These are phyloP conservation scores for Penicillium sp. DNA, from an alignment of 2,329 filamentous ascomycete species.

Conservation along the genomic window DNA sequence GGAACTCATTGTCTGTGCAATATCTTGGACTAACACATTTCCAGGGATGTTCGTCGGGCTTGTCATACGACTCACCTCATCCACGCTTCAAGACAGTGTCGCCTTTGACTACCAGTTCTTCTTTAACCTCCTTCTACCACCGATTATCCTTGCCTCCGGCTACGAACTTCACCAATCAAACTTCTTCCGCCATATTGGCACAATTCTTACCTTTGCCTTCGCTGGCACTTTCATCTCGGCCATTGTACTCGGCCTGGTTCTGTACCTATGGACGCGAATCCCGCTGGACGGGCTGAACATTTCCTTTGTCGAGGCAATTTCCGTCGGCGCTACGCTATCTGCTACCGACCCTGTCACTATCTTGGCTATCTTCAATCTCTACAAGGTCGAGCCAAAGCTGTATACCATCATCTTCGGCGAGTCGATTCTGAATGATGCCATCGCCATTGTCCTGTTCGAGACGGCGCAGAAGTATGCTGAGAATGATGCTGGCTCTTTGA, in stretches of 20 bases:
- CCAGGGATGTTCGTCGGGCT: conserved; percentile 92
- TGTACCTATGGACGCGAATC: conserved; percentile 84
- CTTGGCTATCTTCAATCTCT: conserved; percentile 96
- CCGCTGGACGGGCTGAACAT: conserved; percentile 81
- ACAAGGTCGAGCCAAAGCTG: conserved; percentile 97
- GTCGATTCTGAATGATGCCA: conserved; percentile 95
- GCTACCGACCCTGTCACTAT: conserved; percentile 98
- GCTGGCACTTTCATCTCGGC: conserved; percentile 96
- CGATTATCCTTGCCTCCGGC: conserved; percentile 93
- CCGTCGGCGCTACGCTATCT: conserved; percentile 90
- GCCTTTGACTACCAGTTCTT: conserved; percentile 99
- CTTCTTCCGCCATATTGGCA: conserved; percentile 97
- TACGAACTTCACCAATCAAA: conserved; percentile 98
- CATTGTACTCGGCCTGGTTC: conserved; percentile 81
- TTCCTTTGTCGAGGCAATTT: conserved; percentile 91
- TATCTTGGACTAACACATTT: conserved; percentile 8
- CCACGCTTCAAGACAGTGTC: conserved; percentile 82
- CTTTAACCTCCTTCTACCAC: conserved; percentile 97
- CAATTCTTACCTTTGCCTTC: conserved; percentile 95
- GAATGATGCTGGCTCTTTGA: conserved; percentile 63
- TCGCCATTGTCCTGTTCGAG: conserved; percentile 97
- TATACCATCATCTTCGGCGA: conserved; percentile 99
- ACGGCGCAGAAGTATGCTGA: conserved; percentile 90
- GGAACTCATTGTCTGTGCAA: neutral
- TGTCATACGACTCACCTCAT: conserved; percentile 74